phyloP scores from a whole-genome alignment of 352 stramenopile genomes.

The Globisporangium lucens region DNA sequence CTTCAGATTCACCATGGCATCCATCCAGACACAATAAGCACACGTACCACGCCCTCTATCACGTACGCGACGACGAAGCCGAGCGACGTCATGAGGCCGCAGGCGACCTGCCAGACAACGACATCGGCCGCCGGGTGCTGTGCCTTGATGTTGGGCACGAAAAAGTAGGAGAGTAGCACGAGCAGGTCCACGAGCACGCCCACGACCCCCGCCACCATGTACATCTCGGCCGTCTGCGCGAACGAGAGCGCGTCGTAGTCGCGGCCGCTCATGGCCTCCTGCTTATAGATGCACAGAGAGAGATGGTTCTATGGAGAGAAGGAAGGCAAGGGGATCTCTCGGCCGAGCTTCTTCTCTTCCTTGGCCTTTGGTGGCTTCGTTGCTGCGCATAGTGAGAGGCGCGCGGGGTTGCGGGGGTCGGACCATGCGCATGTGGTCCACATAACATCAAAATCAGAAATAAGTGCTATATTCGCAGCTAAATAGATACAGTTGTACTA shows the following conservation, averaged over 20 bases:
- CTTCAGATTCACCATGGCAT: background rate
- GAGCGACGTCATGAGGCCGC: constrained; percentile 51
- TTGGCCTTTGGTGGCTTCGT: background rate
- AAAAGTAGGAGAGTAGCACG: constrained; percentile 65
- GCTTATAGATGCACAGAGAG: background rate
- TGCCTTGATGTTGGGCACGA: constrained; percentile 71
- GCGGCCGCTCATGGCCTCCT: background rate
- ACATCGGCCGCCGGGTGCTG: constrained; percentile 75
- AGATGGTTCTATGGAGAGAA: background rate
- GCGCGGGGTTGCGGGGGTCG: background rate
- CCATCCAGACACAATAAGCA: background rate
- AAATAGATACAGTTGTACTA: background rate
- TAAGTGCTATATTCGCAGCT: background rate
- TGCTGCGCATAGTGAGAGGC: constrained; percentile 6
- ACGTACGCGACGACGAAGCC: constrained; percentile 63
- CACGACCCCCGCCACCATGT: constrained; percentile 56
- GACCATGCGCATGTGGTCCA: constrained; percentile 4
- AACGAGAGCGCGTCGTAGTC: constrained; percentile 62
- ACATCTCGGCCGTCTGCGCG: constrained; percentile 46
- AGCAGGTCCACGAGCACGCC: constrained; percentile 58
- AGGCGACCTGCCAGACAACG: constrained; percentile 78
- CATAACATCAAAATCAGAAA: constrained; percentile 6
- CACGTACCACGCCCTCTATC: constrained; percentile 30
- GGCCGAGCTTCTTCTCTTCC: background rate
- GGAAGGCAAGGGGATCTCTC: background rate